Conservation (phyloP, 164 flowering plant genomes). For the Macadamia integrifolia region DNA sequence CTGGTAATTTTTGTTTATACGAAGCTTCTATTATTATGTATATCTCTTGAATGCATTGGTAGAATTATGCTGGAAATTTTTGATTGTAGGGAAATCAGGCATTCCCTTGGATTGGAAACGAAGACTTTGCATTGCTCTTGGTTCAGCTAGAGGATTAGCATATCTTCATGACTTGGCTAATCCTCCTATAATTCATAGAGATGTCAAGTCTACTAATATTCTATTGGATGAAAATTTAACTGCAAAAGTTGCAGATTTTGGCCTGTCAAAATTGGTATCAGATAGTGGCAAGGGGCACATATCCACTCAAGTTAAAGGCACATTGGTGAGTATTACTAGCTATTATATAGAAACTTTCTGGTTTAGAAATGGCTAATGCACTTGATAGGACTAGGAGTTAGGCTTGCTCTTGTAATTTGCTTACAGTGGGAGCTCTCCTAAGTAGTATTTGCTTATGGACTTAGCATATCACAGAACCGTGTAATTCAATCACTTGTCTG, state of each 20-base stretch:
- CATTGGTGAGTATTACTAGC: conserved; percentile 18
- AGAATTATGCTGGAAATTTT: neutral
- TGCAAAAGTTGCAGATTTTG: conserved; percentile 43
- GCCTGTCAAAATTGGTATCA: conserved; percentile 26
- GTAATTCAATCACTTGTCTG: too few relatives aligned
- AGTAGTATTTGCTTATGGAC: too few relatives aligned
- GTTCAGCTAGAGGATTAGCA: conserved; percentile 35
- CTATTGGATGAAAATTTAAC: conserved; percentile 30
- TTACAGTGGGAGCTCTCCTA: too few relatives aligned
- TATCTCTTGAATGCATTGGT: neutral
- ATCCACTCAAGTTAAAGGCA: conserved; percentile 40
- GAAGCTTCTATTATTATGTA: neutral
- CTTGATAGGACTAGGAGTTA: too few relatives aligned
- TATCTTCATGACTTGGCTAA: conserved; percentile 35
- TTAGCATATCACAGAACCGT: too few relatives aligned
- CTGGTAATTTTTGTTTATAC: conserved; percentile 12
- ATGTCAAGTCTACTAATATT: conserved; percentile 35
- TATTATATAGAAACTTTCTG: too few relatives aligned
- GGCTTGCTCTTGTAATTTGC: too few relatives aligned
- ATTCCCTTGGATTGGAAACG: conserved; percentile 33
- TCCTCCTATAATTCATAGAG: conserved; percentile 39
- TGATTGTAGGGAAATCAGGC: conserved; percentile 24
- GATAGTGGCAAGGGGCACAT: conserved; percentile 29
- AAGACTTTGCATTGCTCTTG: conserved; percentile 29
- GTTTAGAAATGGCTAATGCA: too few relatives aligned